Conservation (phyloP, 2,329 filamentous ascomycete genomes). For the Cordyceps pruinosa region DNA sequence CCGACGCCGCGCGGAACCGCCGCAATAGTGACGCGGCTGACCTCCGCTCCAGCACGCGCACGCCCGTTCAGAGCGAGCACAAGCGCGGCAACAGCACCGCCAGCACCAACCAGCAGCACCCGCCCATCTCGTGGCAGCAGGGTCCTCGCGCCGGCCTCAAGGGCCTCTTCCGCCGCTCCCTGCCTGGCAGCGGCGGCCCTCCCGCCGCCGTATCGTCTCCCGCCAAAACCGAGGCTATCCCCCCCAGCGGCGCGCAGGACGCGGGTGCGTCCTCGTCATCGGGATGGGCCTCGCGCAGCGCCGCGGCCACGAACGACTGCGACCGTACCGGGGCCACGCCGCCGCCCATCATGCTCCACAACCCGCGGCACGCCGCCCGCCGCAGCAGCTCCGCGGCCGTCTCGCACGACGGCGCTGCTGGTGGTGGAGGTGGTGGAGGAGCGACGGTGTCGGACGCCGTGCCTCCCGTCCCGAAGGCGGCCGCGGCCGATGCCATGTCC, state of each 20-base stretch:
- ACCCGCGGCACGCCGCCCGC: constrained; percentile 26
- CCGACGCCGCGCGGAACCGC: constrained; percentile 14
- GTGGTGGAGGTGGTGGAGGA: neutral
- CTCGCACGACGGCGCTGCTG: neutral
- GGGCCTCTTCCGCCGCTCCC: constrained; percentile 44
- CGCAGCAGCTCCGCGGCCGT: constrained; percentile 17
- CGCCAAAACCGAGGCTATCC: neutral
- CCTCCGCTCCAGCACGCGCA: constrained; percentile 1
- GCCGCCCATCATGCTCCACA: constrained; percentile 46
- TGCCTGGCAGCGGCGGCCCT: constrained; percentile 27
- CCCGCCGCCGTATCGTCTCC: neutral
- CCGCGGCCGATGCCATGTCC: neutral
- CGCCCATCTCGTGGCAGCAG: constrained; percentile 40
- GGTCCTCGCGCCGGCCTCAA: constrained; percentile 40
- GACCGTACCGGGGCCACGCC: constrained; percentile 46
- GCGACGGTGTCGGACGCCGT: neutral
- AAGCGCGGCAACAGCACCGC: constrained; percentile 27
- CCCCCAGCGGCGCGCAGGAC: neutral
- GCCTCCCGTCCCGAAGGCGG: no score
- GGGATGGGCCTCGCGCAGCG: constrained; percentile 29
- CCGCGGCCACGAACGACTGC: constrained; percentile 27
- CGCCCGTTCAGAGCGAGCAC: constrained; percentile 21
- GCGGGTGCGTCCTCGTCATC: neutral
- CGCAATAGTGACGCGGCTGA: constrained; percentile 12
- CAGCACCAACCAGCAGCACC: constrained; percentile 28